Evolutionary conservation across 1,284 basidiomycete species (phyloP).

Genomic region (Leccinum subrobustum): DNA sequence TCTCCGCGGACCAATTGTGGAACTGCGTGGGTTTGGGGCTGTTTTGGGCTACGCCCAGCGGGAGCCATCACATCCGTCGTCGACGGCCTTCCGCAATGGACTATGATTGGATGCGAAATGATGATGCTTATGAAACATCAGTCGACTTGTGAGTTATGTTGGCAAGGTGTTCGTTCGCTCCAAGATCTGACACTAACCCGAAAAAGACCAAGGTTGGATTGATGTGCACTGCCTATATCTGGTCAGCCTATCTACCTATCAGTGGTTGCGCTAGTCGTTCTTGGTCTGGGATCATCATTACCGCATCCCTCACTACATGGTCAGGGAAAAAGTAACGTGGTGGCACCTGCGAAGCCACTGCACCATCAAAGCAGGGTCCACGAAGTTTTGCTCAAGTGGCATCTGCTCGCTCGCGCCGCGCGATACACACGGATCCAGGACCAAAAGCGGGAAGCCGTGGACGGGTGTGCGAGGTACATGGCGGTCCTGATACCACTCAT

Average conservation of each 20-base stretch:
- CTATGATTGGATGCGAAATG: constrained; percentile 15
- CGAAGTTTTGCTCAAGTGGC: constrained; percentile 11
- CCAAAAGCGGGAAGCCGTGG: constrained; percentile 19
- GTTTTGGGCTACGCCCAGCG: constrained; percentile 13
- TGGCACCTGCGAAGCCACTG: background rate
- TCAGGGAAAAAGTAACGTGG: constrained; percentile 25
- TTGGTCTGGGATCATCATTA: constrained; percentile 19
- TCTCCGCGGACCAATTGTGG: constrained; percentile 26
- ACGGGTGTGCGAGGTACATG: constrained; percentile 2
- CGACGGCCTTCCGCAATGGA: constrained; percentile 25
- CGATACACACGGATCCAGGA: constrained; percentile 18
- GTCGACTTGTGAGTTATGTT: constrained; percentile 14
- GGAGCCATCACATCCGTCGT: constrained; percentile 22
- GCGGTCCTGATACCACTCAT: constrained; percentile 11
- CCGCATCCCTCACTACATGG: constrained; percentile 18
- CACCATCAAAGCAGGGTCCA: constrained; percentile 15
- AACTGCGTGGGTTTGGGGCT: constrained; percentile 17
- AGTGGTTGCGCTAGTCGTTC: background rate
- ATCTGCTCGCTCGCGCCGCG: constrained; percentile 7
- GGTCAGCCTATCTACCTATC: constrained; percentile 16
- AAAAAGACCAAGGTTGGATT: constrained; percentile 5
- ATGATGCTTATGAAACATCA: constrained; percentile 24
- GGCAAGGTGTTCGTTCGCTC: constrained; percentile 10
- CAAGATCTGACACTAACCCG: constrained; percentile 15
- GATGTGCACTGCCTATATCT: constrained; percentile 23